Base-by-base conservation (phyloP, 139 green algal genomes). In the Ulvella scutata region DNA sequence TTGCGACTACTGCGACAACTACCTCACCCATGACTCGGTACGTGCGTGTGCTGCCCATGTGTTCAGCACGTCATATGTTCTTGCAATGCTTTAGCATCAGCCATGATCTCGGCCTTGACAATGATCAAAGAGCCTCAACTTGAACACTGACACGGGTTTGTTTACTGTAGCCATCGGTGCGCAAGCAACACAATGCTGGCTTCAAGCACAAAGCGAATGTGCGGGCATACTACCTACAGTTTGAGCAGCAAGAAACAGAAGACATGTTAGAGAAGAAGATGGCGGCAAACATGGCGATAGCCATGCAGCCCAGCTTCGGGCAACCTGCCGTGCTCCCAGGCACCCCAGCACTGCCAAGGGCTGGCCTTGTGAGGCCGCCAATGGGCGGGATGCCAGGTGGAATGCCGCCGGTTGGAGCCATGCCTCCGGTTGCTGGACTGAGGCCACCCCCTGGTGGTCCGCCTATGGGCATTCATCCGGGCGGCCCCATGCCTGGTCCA, bases 131-230 rank as follows among this genome's bases (percentile, higher is more conserved):
- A n/a, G n/a, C n/a, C n/a, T n/a, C n/a, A n/a, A n/a, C n/a, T n/a
- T n/a, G n/a, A n/a, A n/a, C n/a, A n/a, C n/a, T n/a, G n/a, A n/a
- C n/a, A n/a, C n/a, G n/a, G n/a, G n/a, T n/a, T n/a, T n/a, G n/a
- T n/a, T n/a, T n/a, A n/a, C n/a, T 33, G 75, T 87, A 96, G 89
- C 86, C 90, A 7, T 84, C 91, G n/a, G 93, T 98, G n/a, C 76
- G 93, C 4, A 96, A 95, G 74, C 93, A 98, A 78, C 93, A 98
- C 82, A 97, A 98, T 79, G 81, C 83, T 0, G 93, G 93, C 3
- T 97, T 93, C 83, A 98, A 98, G 82, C 93, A 98, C 81, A 98
- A 98, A 87, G 89, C 92, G 6, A 96, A 96, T 83, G 93, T 97
- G 9, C 87, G 93, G 6, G 88, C 91, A 60, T 98, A 98, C 79